phyloP scores from a whole-genome alignment of 257 asterid genomes.

The Cruciata laevipes region DNA sequence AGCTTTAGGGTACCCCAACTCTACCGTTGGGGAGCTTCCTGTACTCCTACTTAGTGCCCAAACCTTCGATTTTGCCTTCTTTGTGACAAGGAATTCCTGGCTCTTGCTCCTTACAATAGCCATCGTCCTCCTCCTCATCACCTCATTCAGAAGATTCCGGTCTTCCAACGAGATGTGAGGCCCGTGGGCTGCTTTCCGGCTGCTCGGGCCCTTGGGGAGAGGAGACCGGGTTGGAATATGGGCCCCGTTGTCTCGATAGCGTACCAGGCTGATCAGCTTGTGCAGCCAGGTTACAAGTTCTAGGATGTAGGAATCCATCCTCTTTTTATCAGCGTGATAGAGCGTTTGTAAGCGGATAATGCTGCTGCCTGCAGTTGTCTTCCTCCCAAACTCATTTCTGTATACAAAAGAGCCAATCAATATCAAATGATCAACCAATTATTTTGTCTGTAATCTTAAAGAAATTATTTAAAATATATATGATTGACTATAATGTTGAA shows the following conservation, averaged over 20 bases:
- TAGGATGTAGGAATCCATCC: conserved; percentile 63
- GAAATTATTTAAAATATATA: background rate
- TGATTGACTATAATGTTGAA: background rate
- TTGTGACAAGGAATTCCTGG: conserved; percentile 53
- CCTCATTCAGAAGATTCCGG: conserved; percentile 58
- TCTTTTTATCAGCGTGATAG: conserved; percentile 73
- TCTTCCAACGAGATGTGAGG: conserved; percentile 62
- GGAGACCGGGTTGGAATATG: conserved; percentile 54
- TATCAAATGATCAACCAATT: background rate
- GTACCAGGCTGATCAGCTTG: conserved; percentile 57
- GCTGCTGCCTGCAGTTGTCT: conserved; percentile 32
- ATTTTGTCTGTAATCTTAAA: background rate
- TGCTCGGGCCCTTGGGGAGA: conserved; percentile 35
- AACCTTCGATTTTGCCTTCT: conserved; percentile 31
- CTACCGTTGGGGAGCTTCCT: conserved; percentile 62
- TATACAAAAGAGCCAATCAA: conserved; percentile 3
- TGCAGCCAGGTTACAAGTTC: conserved; percentile 83
- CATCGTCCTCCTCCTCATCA: conserved; percentile 51
- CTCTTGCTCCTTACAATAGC: conserved; percentile 73
- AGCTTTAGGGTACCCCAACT: conserved; percentile 29
- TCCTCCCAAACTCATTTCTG: conserved; percentile 82
- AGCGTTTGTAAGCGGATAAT: conserved; percentile 81
- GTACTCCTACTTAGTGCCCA: conserved; percentile 63
- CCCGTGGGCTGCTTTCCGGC: conserved; percentile 11
- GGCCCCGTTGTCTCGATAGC: conserved; percentile 52